phyloP scores from a whole-genome alignment of 495 filamentous ascomycete species.

The Aspergillus kassunensis region DNA sequence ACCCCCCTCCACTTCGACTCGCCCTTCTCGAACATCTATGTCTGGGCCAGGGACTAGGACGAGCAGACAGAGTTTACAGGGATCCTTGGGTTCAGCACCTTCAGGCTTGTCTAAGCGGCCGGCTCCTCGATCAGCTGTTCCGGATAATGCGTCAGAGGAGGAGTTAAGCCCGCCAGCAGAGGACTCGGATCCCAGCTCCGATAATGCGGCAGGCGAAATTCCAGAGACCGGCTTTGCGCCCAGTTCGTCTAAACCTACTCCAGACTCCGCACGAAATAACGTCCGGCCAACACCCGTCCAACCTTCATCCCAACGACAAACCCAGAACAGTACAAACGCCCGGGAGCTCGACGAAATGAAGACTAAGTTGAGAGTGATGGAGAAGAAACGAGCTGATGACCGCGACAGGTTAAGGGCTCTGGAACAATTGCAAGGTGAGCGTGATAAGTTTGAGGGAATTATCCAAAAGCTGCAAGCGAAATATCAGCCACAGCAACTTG shows the following conservation, averaged over 20 bases:
- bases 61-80: constrained; percentile 32
- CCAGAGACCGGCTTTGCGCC: constrained; percentile 16
- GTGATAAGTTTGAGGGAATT: constrained; percentile 81
- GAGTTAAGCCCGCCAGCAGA: constrained; percentile 30
- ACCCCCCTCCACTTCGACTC: constrained; percentile 26
- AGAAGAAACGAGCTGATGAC: constrained; percentile 79
- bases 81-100: constrained; percentile 18
- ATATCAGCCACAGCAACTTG: constrained; percentile 80
- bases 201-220: constrained; percentile 23
- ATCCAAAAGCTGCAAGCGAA: constrained; percentile 91
- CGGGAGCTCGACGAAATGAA: constrained; percentile 77
- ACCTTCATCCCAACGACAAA: constrained; percentile 28
- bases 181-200: constrained; percentile 26
- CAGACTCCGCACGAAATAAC: constrained; percentile 26
- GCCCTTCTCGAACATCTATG: constrained; percentile 38
- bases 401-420: constrained; percentile 79
- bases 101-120: constrained; percentile 35
- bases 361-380: constrained; percentile 70
- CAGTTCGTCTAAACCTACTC: constrained; percentile 26
- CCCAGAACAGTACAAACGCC: constrained; percentile 38
- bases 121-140: constrained; percentile 30
- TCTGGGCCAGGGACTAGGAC: constrained; percentile 30
- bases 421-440: constrained; percentile 72
- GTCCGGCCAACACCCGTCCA: constrained; percentile 23
- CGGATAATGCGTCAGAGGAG: constrained; percentile 29